Evolutionary conservation across 2,329 filamentous ascomycete species (phyloP), one percentile per base, ranked within the genome.

Genomic region (Aphanoascus verrucosus): DNA sequence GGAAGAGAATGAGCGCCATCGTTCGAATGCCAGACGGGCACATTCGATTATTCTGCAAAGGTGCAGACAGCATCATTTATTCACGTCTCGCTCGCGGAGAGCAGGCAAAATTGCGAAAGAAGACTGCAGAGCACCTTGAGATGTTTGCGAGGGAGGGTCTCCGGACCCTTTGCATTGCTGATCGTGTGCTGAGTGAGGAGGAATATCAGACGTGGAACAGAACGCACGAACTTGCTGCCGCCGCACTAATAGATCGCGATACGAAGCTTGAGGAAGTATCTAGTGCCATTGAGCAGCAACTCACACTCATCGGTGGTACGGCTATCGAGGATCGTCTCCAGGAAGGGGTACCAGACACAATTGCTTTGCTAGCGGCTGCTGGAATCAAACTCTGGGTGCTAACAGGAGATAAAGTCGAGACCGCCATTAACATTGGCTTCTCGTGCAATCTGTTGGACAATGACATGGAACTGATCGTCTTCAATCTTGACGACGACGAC

Each of bases 301-400:
- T 98, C 5, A 87, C 80, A 54, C 79, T 98, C 5, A 73, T 98
- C 19, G 93, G 93, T 57, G 93, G 93, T 44, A 98, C 93, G 15
- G 93, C 93, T 41, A 98, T 98, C 60, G 93, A 98, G 70, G 93
- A 98, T 75, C 83, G 90, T 61, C 77, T 98, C 28, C 93, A 98
- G 71, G 93, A 98, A 62, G 93, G 91, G 55, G 93, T 98, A 2
- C 93, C 93, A 5, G 93, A 97, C 65, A 91, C 93, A 0, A 98
- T 98, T 62, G 86, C 85, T 49, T 74, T 98, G 43, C 82, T 98
- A 50, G 91, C 85, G 31, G 82, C 89, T 64, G 93, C 93, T 52
- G 94, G 94, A 67, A 96, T 98, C 71, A 98, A 98, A 71, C 80
- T 98, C 6, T 98, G 93, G 93, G 93, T 98, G 52, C 74, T 98